These are phyloP conservation scores for Apiotrichum laibachii DNA, from an alignment of 1,284 basidiomycete genomes.

Conservation along the genomic window DNA sequence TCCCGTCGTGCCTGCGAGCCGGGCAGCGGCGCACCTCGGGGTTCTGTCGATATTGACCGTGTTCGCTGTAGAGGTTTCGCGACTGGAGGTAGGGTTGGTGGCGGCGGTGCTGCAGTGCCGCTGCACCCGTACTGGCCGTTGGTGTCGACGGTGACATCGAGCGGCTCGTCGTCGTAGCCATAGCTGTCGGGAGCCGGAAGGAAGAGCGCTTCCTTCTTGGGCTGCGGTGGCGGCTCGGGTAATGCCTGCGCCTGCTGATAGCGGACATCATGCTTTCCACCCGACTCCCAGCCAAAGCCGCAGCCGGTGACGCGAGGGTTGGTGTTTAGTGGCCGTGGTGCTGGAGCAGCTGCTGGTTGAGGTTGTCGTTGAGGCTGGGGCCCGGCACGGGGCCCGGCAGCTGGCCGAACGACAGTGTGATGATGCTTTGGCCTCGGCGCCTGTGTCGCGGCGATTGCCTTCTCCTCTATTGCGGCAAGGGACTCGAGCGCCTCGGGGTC, in stretches of 20 bases:
- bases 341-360: neutral
- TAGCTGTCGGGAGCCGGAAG: neutral
- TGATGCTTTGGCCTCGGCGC: conserved; percentile 27
- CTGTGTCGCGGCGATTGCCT: conserved; percentile 26
- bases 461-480: conserved; percentile 32
- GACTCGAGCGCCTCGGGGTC: conserved; percentile 32
- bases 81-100: neutral
- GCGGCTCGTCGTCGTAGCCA: conserved; percentile 13
- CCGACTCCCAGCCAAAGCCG: conserved; percentile 43
- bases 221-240: neutral
- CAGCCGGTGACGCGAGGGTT: conserved; percentile 30
- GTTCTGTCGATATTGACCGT: neutral
- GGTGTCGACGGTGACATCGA: conserved; percentile 32
- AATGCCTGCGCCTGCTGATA: neutral
- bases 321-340: conserved; percentile 40
- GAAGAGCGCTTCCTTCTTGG: conserved; percentile 1
- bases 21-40: conserved; percentile 1
- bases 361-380: neutral
- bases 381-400: conserved; percentile 3
- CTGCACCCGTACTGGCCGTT: conserved; percentile 30
- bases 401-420: conserved; percentile 32
- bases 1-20: conserved; percentile 17
- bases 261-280: conserved; percentile 28
- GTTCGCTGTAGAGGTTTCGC: neutral
- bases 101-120: neutral